These are phyloP conservation scores for Chloranthus sessilifolius DNA, from an alignment of 164 flowering plant genomes.

Conservation along the genomic window DNA sequence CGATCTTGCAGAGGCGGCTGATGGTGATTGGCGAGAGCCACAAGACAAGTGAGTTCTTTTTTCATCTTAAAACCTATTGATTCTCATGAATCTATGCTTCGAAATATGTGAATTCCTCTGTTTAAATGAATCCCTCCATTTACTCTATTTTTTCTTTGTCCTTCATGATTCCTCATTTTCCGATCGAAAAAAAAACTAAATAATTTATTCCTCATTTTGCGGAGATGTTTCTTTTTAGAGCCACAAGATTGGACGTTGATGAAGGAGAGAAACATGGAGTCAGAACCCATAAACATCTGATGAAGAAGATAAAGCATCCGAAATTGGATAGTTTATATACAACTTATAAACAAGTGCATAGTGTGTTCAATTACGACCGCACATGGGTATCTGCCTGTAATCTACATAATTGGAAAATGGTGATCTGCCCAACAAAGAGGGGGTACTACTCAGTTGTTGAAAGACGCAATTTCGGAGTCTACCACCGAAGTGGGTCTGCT, in stretches of 20 bases:
- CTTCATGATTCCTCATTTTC: not conserved
- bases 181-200: too few relatives aligned
- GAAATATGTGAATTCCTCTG: not conserved
- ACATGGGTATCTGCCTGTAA: too few relatives aligned
- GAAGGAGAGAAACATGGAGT: slow-evolving; percentile 53
- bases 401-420: too few relatives aligned
- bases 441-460: not conserved
- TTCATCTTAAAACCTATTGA: too few relatives aligned
- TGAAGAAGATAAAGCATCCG: too few relatives aligned
- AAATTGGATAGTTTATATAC: too few relatives aligned
- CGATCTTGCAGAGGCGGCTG: slow-evolving; percentile 77
- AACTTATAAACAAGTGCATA: too few relatives aligned
- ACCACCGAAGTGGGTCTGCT: too few relatives aligned
- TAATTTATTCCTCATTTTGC: too few relatives aligned
- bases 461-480: not conserved
- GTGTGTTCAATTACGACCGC: too few relatives aligned
- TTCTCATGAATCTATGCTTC: too few relatives aligned
- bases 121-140: not conserved
- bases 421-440: not conserved
- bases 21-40: slow-evolving; percentile 52
- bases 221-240: slow-evolving; percentile 30
- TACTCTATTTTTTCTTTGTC: too few relatives aligned
- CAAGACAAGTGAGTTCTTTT: slow-evolving; percentile 44
- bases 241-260: slow-evolving; percentile 47
- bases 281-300: slow-evolving; percentile 43